phyloP scores from a whole-genome alignment of 2,329 filamentous ascomycete species.

The Scorias spongiosa region DNA sequence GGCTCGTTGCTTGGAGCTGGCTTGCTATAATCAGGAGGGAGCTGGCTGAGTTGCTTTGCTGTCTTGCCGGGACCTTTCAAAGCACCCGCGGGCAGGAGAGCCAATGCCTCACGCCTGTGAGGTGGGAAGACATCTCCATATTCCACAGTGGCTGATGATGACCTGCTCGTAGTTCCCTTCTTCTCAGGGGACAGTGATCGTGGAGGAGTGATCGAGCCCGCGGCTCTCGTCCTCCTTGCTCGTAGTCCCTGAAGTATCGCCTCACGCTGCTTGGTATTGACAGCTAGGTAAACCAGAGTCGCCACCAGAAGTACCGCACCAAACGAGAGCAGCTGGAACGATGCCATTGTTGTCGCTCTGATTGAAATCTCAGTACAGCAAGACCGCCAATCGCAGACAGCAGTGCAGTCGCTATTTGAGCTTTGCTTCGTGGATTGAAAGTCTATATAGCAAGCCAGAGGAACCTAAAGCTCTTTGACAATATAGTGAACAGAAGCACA shows the following conservation, averaged over 20 bases:
- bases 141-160: conserved; percentile 11
- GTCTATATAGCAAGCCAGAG: no score
- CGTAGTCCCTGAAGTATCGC: conserved; percentile 25
- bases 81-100: conserved; percentile 16
- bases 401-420: no score
- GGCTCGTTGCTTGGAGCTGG: conserved; percentile 11
- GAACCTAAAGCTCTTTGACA: no score
- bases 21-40: conserved; percentile 9
- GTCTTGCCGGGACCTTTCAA: conserved; percentile 15
- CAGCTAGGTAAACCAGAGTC: conserved; percentile 16
- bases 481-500: no score
- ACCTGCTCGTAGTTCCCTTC: conserved; percentile 17
- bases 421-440: no score
- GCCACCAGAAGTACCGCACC: conserved; percentile 10
- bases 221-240: conserved; percentile 26
- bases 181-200: conserved; percentile 38
- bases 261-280: conserved; percentile 23
- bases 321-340: neutral
- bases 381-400: no score
- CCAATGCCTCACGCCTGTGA: conserved; percentile 32
- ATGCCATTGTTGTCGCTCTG: no score
- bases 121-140: conserved; percentile 40
- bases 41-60: conserved; percentile 11
- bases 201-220: conserved; percentile 37
- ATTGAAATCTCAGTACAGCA: no score